phyloP scores from a whole-genome alignment of 768 basidiomycete genomes.

The Amanita fuliginea region DNA sequence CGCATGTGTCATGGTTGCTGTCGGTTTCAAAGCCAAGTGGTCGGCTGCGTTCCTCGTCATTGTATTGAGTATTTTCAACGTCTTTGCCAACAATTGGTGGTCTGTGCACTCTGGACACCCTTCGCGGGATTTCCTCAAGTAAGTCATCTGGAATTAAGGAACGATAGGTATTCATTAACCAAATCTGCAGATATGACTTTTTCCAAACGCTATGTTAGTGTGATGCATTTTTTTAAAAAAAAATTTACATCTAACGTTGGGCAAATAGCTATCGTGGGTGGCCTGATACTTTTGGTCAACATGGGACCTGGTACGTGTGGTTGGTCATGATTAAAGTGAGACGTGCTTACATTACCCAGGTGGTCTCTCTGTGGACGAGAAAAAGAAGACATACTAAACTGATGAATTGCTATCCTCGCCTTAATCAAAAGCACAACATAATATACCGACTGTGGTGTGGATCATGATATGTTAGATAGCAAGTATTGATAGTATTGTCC shows the following conservation, averaged over 20 bases:
- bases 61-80: slow-evolving; percentile 89
- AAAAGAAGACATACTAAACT: slow-evolving; percentile 85
- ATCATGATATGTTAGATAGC: slow-evolving; percentile 1
- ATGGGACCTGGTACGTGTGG: slow-evolving; percentile 77
- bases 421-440: not conserved
- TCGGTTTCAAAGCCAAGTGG: slow-evolving; percentile 99
- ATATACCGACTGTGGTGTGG: slow-evolving; percentile 3
- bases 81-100: slow-evolving; percentile 99
- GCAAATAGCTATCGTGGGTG: slow-evolving; percentile 77
- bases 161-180: slow-evolving; percentile 12
- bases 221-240: not conserved
- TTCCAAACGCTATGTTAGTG: slow-evolving; percentile 85
- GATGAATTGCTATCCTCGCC: not conserved
- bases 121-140: slow-evolving; percentile 97
- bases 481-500: not conserved
- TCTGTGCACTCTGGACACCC: slow-evolving; percentile 85
- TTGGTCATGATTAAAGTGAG: not conserved
- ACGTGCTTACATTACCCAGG: slow-evolving; percentile 28
- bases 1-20: slow-evolving; percentile 92
- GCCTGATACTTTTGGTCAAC: slow-evolving; percentile 93
- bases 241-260: slow-evolving; percentile 4
- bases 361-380: slow-evolving; percentile 95
- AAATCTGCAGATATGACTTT: slow-evolving; percentile 79
- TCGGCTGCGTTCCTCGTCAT: slow-evolving; percentile 92
- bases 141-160: slow-evolving; percentile 16